Conservation (phyloP, 2,329 filamentous ascomycete genomes). For the Pseudocercospora eumusae region DNA sequence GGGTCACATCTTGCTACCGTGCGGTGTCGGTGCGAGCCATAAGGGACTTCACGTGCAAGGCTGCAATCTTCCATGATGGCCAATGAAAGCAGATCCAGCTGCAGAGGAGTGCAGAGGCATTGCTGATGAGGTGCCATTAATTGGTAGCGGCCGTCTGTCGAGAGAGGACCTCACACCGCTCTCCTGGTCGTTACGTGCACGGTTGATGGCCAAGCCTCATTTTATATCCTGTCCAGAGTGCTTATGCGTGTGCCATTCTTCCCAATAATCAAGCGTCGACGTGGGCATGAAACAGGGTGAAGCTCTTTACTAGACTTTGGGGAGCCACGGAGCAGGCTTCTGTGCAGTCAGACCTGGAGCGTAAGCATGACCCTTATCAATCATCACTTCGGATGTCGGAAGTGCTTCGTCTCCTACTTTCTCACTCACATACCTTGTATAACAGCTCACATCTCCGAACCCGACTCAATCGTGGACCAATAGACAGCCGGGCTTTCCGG, state of each 20-base stretch:
- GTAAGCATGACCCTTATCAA: neutral
- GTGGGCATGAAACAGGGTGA: neutral
- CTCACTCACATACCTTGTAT: neutral
- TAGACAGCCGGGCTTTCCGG: neutral
- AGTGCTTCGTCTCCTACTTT: neutral
- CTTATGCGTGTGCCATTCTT: neutral
- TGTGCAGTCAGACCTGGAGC: neutral
- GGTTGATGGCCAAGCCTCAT: neutral
- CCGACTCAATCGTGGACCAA: neutral
- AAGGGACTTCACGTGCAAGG: neutral
- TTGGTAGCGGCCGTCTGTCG: neutral
- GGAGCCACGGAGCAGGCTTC: neutral
- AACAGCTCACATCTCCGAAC: neutral
- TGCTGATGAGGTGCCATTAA: neutral
- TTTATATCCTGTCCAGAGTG: neutral
- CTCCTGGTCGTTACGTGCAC: neutral
- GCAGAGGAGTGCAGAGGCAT: neutral
- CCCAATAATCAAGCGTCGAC: neutral
- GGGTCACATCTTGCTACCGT: neutral
- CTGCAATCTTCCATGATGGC: neutral
- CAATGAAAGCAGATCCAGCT: neutral
- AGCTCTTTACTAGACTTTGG: neutral
- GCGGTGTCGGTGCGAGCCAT: neutral
- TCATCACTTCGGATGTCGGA: neutral
- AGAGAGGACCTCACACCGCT: neutral